Percentiles rank a stretch among this genome's conserved stretches.
phyloP scores from a whole-genome alignment of 176 grass and related monocot genomes.

The Olyra latifolia region DNA sequence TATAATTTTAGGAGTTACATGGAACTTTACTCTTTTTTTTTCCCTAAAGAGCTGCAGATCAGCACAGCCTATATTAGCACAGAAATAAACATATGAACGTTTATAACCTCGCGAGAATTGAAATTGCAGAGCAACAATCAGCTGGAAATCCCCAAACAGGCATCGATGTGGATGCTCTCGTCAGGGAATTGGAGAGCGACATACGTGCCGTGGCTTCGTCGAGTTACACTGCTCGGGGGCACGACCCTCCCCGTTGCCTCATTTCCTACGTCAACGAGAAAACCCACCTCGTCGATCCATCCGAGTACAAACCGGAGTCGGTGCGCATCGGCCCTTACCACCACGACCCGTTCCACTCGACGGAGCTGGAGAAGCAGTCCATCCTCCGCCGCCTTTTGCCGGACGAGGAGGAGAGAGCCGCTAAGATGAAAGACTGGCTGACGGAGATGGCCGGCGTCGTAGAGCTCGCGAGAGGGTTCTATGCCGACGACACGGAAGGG shows the following conservation, averaged over 20 bases:
- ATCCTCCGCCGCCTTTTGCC: not conserved
- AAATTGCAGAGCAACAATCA: not conserved
- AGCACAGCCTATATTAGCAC: too few relatives aligned
- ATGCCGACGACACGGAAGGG: not conserved
- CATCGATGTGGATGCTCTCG: not conserved
- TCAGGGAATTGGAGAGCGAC: not conserved
- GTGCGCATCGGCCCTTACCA: not conserved
- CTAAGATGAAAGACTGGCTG: not conserved
- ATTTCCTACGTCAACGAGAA: not conserved
- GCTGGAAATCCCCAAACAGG: not conserved
- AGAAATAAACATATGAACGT: too few relatives aligned
- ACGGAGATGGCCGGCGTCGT: not conserved
- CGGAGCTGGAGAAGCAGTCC: not conserved
- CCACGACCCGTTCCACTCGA: not conserved
- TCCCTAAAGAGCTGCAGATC: too few relatives aligned
- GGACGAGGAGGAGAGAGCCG: not conserved
- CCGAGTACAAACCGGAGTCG: not conserved
- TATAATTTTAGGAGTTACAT: too few relatives aligned
- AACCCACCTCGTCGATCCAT: not conserved
- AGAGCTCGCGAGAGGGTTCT: not conserved
- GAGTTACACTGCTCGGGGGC: not conserved
- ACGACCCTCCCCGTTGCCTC: not conserved
- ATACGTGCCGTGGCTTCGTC: not conserved
- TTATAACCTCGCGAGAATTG: not conserved
- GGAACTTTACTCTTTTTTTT: too few relatives aligned